phyloP scores from a whole-genome alignment of 2,329 filamentous ascomycete species.

The Exophiala spinifera region DNA sequence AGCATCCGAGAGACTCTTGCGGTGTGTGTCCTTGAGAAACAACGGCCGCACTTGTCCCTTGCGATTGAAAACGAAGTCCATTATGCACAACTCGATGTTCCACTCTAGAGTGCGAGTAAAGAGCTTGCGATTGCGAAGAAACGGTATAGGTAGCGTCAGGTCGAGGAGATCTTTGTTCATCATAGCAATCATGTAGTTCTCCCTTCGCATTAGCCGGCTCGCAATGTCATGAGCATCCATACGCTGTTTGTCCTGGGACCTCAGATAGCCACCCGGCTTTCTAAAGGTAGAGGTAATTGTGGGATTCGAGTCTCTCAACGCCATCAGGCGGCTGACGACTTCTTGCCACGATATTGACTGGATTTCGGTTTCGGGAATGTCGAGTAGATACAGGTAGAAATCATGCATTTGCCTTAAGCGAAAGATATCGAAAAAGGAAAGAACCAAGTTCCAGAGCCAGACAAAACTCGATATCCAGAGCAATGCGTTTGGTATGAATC shows the following conservation, averaged over 20 bases:
- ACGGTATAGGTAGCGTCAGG: conserved; percentile 79
- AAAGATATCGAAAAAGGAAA: conserved; percentile 69
- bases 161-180: conserved; percentile 96
- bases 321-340: conserved; percentile 80
- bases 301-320: conserved; percentile 79
- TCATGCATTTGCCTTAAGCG: conserved; percentile 74
- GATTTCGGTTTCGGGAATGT: conserved; percentile 81
- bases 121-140: conserved; percentile 72
- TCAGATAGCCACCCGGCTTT: conserved; percentile 61
- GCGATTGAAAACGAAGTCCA: conserved; percentile 92
- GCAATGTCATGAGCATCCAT: conserved; percentile 97
- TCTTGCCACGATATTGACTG: conserved; percentile 95
- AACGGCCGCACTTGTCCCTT: conserved; percentile 81
- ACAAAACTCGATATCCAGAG: conserved; percentile 84
- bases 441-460: conserved; percentile 76
- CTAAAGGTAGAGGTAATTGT: conserved; percentile 67
- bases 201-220: conserved; percentile 91
- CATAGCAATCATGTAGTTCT: conserved; percentile 94
- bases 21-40: conserved; percentile 79
- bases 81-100: conserved; percentile 84
- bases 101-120: conserved; percentile 89
- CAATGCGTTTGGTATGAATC: conserved; percentile 69
- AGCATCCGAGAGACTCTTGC: conserved; percentile 72
- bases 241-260: conserved; percentile 85
- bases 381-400: conserved; percentile 79